These are phyloP conservation scores for Colletotrichum nymphaeae DNA, from an alignment of 2,329 filamentous ascomycete genomes.

Conservation along the genomic window DNA sequence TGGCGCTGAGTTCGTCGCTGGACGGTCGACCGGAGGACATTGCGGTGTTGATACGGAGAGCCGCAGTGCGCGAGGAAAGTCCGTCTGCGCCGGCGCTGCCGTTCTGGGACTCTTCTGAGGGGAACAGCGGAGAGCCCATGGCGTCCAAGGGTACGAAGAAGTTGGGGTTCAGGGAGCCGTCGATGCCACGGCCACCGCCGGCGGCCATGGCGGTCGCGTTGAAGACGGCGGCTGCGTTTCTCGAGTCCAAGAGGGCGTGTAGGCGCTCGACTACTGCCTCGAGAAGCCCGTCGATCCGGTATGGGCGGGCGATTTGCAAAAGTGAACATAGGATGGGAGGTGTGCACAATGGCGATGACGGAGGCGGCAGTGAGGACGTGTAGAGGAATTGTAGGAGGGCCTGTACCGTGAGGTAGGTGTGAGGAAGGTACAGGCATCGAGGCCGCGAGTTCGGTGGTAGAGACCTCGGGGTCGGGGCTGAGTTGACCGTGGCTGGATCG, in stretches of 20 bases:
- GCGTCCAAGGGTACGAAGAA: constrained; percentile 66
- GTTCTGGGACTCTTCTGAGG: constrained; percentile 27
- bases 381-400: constrained; percentile 94
- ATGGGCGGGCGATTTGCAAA: constrained; percentile 91
- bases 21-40: constrained; percentile 50
- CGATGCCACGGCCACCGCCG: constrained; percentile 87
- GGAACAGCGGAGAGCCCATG: constrained; percentile 44
- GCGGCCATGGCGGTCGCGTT: constrained; percentile 99
- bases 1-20: constrained; percentile 62
- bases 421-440: constrained; percentile 90
- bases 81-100: constrained; percentile 43
- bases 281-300: constrained; percentile 90
- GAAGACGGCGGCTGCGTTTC: constrained; percentile 96
- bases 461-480: constrained; percentile 66
- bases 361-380: constrained; percentile 85
- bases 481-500: constrained; percentile 63
- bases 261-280: constrained; percentile 93
- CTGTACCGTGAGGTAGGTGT: constrained; percentile 89
- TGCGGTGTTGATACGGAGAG: constrained; percentile 62
- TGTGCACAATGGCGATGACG: constrained; percentile 83
- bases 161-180: constrained; percentile 73
- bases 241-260: constrained; percentile 88
- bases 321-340: constrained; percentile 96
- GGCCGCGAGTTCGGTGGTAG: constrained; percentile 76
- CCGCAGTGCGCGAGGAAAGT: constrained; percentile 49